phyloP scores from a whole-genome alignment of 2,329 filamentous ascomycete genomes.

The Lanzia echinophila region DNA sequence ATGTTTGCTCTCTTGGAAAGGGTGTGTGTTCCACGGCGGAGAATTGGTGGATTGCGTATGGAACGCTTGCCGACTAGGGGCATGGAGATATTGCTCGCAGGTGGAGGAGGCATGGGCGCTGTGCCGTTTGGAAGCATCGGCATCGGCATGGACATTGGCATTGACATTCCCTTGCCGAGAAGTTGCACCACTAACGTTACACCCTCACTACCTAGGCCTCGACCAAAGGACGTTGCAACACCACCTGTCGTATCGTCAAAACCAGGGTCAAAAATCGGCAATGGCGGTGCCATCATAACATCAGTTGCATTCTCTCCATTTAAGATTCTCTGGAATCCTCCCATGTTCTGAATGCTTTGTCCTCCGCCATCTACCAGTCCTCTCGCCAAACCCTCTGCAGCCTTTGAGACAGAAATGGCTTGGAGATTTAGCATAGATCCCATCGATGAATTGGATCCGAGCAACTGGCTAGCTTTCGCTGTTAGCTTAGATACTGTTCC shows the following conservation, averaged over 20 bases:
- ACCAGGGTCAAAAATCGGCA: background rate
- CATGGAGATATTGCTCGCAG: background rate
- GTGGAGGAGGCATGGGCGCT: background rate
- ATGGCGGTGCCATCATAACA: background rate
- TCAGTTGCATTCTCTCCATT: background rate
- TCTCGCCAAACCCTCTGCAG: constrained; percentile 3
- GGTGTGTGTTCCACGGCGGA: background rate
- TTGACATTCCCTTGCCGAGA: background rate
- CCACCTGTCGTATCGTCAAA: constrained; percentile 4
- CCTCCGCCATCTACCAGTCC: constrained; percentile 4
- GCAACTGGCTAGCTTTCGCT: background rate
- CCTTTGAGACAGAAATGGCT: constrained; percentile 1
- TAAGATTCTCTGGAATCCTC: constrained; percentile 3
- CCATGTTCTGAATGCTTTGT: constrained; percentile 3
- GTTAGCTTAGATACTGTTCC: background rate
- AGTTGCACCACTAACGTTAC: background rate
- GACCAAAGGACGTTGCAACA: constrained; percentile 5
- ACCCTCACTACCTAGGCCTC: constrained; percentile 3
- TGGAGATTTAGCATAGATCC: background rate
- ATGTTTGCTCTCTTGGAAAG: background rate
- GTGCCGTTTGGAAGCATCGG: background rate
- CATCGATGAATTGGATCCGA: background rate
- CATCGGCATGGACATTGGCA: no score
- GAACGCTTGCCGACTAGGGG: background rate
- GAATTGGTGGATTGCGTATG: background rate